Evolutionary conservation across 257 asterid species (phyloP).

Genomic region (Solanum chilense): DNA sequence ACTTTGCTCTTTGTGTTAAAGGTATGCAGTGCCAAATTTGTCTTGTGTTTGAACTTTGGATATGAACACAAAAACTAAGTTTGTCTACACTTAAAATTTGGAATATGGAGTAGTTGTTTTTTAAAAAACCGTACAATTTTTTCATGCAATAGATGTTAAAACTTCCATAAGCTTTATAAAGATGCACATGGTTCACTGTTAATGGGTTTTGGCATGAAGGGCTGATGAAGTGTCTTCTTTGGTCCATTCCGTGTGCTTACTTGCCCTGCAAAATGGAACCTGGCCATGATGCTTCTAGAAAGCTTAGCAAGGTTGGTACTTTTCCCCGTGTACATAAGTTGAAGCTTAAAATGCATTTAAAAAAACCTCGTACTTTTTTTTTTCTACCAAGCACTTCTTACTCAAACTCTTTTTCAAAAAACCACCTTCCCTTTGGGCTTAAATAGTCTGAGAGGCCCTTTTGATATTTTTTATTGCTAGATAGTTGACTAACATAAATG

Average conservation of each 20-base stretch:
- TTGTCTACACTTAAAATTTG: background rate
- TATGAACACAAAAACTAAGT: background rate
- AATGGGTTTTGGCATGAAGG: background rate
- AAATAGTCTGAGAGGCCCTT: background rate
- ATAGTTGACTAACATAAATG: background rate
- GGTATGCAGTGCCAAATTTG: background rate
- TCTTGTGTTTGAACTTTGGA: background rate
- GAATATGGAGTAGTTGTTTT: background rate
- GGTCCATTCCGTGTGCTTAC: constrained; percentile 1
- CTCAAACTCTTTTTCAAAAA: background rate
- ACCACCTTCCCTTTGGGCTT: background rate
- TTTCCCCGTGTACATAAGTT: background rate
- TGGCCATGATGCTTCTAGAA: background rate
- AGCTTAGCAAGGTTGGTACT: background rate
- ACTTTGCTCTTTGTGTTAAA: background rate
- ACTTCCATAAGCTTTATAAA: background rate
- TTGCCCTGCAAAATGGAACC: background rate
- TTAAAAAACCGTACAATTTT: background rate
- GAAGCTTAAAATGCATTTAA: background rate
- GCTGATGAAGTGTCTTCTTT: background rate
- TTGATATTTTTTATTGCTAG: background rate
- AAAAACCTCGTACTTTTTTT: background rate
- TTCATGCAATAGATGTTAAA: background rate
- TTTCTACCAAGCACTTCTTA: background rate
- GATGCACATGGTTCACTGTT: background rate